Conservation (phyloP, 164 flowering plant species). For the Berberis thunbergii region DNA sequence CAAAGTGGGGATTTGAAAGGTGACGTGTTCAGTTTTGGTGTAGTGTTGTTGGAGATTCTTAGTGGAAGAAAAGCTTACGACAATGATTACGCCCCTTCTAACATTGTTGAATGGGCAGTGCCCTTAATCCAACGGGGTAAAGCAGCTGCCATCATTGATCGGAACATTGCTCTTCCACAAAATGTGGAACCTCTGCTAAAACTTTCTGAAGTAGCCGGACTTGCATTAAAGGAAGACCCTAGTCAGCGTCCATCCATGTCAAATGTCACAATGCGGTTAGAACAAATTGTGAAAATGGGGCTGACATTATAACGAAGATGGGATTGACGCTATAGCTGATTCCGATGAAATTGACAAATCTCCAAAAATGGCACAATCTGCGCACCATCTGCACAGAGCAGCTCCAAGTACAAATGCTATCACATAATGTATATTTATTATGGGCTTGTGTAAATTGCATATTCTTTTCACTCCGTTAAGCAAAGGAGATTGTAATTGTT, state of each 20-base stretch:
- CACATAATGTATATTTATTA: slow-evolving; percentile 9
- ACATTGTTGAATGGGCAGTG: slow-evolving; percentile 70
- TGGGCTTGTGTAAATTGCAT: slow-evolving; percentile 9
- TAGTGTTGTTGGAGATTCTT: slow-evolving; percentile 70
- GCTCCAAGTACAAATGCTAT: neutral
- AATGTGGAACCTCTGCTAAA: slow-evolving; percentile 77
- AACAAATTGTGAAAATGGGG: slow-evolving; percentile 56
- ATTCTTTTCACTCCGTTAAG: slow-evolving; percentile 18
- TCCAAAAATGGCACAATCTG: neutral
- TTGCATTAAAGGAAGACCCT: slow-evolving; percentile 52
- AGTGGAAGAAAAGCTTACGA: slow-evolving; percentile 83
- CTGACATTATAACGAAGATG: slow-evolving; percentile 25
- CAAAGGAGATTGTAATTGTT: slow-evolving; percentile 16
- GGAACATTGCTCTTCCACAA: slow-evolving; percentile 55
- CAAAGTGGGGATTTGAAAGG: slow-evolving; percentile 24
- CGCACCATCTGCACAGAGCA: neutral
- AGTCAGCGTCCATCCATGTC: slow-evolving; percentile 55
- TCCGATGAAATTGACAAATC: neutral
- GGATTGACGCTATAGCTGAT: neutral
- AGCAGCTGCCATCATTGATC: slow-evolving; percentile 68
- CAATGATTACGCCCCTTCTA: slow-evolving; percentile 48
- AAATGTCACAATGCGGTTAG: slow-evolving; percentile 43
- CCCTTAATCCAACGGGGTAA: slow-evolving; percentile 63
- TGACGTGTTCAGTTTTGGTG: slow-evolving; percentile 69
- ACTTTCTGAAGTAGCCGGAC: slow-evolving; percentile 73